Evolutionary conservation across 2,329 filamentous ascomycete species (phyloP).

Genomic region (Diaporthe citriasiana): DNA sequence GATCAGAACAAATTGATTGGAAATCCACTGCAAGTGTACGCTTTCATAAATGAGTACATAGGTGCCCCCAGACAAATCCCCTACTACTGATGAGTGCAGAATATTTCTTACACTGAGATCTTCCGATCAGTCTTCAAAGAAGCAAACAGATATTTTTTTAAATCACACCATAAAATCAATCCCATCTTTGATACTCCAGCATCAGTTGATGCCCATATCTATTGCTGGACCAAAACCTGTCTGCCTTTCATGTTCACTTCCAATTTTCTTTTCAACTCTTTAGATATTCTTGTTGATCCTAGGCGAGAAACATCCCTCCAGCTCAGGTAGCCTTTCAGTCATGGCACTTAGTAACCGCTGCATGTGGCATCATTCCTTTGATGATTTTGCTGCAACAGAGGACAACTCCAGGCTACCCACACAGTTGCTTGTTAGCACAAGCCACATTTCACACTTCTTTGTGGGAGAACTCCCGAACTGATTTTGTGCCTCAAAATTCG

Average conservation of each 20-base stretch:
- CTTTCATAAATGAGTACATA: background rate
- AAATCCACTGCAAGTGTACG: background rate
- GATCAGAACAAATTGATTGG: background rate
- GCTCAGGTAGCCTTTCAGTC: background rate
- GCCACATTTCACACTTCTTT: no score
- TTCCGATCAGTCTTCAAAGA: background rate
- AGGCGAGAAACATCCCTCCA: background rate
- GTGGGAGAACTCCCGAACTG: no score
- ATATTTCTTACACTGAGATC: no score
- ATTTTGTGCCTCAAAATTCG: no score
- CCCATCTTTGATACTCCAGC: background rate
- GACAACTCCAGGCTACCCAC: no score
- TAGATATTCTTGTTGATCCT: background rate
- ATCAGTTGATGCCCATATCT: background rate
- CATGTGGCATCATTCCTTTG: no score
- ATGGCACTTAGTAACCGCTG: background rate
- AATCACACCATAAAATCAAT: background rate
- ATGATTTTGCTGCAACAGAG: no score
- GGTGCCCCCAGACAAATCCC: no score
- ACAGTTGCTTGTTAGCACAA: no score
- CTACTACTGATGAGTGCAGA: no score
- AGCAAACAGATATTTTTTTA: no score
- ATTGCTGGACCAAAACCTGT: background rate
- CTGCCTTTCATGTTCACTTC: no score
- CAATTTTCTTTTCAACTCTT: background rate